These are phyloP conservation scores for Amylostereum areolatum DNA, from an alignment of 1,284 basidiomycete species.

Conservation along the genomic window DNA sequence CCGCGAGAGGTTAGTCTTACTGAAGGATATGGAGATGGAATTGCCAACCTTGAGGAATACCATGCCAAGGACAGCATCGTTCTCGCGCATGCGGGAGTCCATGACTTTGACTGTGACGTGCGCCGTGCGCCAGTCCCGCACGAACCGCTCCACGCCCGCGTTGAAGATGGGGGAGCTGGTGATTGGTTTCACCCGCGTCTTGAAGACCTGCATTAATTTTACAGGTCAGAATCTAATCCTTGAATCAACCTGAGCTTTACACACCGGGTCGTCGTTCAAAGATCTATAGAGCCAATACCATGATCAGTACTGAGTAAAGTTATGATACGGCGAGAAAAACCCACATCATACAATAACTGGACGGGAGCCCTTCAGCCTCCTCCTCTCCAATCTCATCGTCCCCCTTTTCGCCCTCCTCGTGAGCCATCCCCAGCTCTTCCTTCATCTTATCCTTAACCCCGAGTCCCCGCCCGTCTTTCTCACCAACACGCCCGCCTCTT, in stretches of 20 bases:
- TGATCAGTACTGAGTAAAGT: not conserved
- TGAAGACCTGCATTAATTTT: constrained; percentile 12
- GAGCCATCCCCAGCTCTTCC: constrained; percentile 42
- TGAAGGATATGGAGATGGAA: not conserved
- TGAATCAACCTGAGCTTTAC: constrained; percentile 5
- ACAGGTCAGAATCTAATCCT: not conserved
- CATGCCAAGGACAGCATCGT: constrained; percentile 64
- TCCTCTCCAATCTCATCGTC: constrained; percentile 39
- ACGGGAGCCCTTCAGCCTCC: constrained; percentile 49
- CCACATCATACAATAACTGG: constrained; percentile 45
- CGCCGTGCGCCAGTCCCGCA: constrained; percentile 57
- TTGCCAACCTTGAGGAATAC: constrained; percentile 33
- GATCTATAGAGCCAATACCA: constrained; percentile 20
- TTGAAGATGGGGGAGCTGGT: constrained; percentile 62
- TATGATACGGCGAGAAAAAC: constrained; percentile 4
- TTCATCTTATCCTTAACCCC: constrained; percentile 19
- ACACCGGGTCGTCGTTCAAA: constrained; percentile 57
- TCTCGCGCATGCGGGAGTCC: constrained; percentile 48
- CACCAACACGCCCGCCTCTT: constrained; percentile 15
- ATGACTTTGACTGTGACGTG: constrained; percentile 55
- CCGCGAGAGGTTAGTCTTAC: not conserved
- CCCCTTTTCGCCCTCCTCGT: constrained; percentile 47
- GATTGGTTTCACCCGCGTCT: constrained; percentile 40
- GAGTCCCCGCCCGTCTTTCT: constrained; percentile 14
- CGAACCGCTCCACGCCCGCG: constrained; percentile 58